A percentile compares a stretch with the other conserved stretches of the same genome.
Evolutionary conservation across 2,329 filamentous ascomycete species (phyloP).

Genomic region (Ophiocordyceps camponoti-floridani): DNA sequence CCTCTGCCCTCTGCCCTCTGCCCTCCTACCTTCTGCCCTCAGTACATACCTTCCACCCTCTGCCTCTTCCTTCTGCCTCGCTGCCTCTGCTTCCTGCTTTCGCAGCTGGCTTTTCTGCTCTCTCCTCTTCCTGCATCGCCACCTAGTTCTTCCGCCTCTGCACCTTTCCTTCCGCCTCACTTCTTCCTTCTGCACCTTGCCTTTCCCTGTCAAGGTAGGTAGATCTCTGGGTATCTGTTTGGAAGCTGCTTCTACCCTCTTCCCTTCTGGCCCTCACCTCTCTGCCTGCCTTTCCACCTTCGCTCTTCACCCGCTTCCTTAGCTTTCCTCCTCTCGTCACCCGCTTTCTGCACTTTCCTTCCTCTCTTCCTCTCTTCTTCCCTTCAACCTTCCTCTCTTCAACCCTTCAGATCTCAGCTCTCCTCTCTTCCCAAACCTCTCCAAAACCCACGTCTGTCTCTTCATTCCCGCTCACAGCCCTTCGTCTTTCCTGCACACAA

Average conservation of each 20-base stretch:
- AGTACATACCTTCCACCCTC: not conserved
- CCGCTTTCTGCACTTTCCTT: not conserved
- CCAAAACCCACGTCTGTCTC: no score
- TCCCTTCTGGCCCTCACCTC: not conserved
- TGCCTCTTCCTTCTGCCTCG: not conserved
- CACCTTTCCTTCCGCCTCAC: no score
- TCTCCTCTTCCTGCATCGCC: no score
- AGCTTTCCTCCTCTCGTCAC: constrained; percentile 1
- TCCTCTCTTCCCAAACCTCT: not conserved
- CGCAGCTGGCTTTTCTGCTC: no score
- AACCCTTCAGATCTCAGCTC: not conserved
- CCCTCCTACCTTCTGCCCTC: not conserved
- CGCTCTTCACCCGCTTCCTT: not conserved
- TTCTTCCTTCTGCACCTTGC: no score
- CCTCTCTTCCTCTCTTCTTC: not conserved
- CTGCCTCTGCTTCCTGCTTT: constrained; percentile 1
- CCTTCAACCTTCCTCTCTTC: not conserved
- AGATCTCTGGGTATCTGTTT: no score
- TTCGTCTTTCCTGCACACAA: not conserved
- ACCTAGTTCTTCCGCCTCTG: no score
- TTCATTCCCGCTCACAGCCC: not conserved
- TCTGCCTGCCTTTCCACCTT: not conserved
- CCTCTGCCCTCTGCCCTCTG: not conserved
- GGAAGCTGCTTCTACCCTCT: not conserved
- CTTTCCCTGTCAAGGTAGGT: no score